Base-by-base conservation (phyloP, 148 eudicot genomes). In the Cornus kousa region DNA sequence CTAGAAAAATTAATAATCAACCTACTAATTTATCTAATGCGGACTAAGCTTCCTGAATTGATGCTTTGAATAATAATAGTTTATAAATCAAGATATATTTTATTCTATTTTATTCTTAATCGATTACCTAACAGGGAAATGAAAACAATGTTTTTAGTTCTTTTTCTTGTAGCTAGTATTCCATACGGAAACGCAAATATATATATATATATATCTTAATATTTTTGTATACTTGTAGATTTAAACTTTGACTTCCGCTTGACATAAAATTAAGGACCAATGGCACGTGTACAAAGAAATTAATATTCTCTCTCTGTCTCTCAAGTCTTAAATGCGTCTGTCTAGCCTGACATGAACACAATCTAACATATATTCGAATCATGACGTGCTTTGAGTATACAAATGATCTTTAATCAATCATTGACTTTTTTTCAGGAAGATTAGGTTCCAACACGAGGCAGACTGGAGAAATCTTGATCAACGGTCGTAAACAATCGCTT, bases 401-500 rank as follows among this genome's bases (percentile, higher is more conserved):
- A 53, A 53, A 53, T 53, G 17, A 53, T 16, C 59, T 9, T 43
- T 43, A 6, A 43, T 43, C 48, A 43, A 43, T 6, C 48, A 43
- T 4, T 19, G 17, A 57, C 17, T 46, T 8, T 28, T 28, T 40
- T 68, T 74, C 81, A 87, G 89, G 82, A 35, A 84, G 89, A 70
- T 73, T 87, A 32, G 83, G 80, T 53, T 74, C 83, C 57, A 81
- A 77, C 71, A 82, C 82, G 5, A 17, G 3, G 22, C 66, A 62
- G 24, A 62, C 22, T 5, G 66, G 66, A 62, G 66, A 33, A 0
- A 87, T 84, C 33, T 72, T 87, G 9, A 74, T 87, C 79, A 84
- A 87, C 69, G 89, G 89, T 59, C 85, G 72, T 7, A 84, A 74
- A 66, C 85, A 84, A 77, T 28, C 67, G 5, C 81, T 87, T 6